Evolutionary conservation across 2,329 filamentous ascomycete genomes (phyloP), one percentile per base, ranked within the genome.

Genomic region (Aspergillus intermedius): DNA sequence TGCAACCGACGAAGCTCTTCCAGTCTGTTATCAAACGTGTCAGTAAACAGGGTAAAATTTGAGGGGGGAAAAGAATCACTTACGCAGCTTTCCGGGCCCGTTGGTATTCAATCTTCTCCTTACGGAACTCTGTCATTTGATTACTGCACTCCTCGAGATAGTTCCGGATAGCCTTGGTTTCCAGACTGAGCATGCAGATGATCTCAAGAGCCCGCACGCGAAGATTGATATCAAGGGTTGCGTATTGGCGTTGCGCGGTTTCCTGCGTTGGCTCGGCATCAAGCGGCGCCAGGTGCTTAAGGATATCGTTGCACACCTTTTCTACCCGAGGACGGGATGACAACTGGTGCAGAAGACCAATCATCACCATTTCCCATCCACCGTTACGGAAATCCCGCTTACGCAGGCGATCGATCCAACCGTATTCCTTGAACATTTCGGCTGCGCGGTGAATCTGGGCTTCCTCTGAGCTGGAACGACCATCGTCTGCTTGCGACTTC

Each of bases 71-170:
- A n/a, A 22, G 5, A 25, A n/a, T 22, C 25, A 75, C 78, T 71
- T 73, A 80, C 74, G 75, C 69, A 56, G 74, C 70, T 66, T 84
- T 86, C 54, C 87, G 83, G 58, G 87, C 82, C 55, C 90, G 82
- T 70, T 97, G 91, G 70, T 83, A 86, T 56, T 95, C 88, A 52
- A 96, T 95, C 73, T 95, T 96, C 65, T 94, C 87, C 69, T 98
- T 98, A 44, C 93, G 84, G 62, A 94, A 89, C 47, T 84, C 82
- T 1, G 93, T 98, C 91, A 97, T 96, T 47, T 89, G 87, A 62
- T 91, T 88, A 55, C 87, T 89, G 70, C 91, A 95, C 54, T 91
- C 86, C 57, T 95, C 89, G 76, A 98, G 86, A 64, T 94, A 95
- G 13, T 82, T 84, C 46, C 91, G 84, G 57, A 97, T 81, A 2